Percentiles rank a stretch among this genome's conserved stretches.
Evolutionary conservation across 106 monocot species (phyloP).

Genomic region (Dendrobium nobile): DNA sequence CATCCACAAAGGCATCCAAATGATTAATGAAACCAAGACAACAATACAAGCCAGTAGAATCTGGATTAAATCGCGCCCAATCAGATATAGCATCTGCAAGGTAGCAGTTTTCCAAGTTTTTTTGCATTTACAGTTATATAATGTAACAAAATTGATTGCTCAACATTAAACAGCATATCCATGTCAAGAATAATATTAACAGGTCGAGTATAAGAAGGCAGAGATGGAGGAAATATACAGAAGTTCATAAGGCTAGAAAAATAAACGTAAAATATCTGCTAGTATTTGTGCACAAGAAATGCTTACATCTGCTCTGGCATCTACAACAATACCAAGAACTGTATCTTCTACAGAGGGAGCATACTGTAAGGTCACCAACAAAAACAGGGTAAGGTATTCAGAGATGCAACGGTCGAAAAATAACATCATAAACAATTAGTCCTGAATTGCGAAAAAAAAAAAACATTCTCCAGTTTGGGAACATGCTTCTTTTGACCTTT

Average conservation of each 20-base stretch:
- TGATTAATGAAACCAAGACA: background rate
- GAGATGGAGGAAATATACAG: background rate
- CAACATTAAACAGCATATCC: background rate
- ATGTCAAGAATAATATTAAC: background rate
- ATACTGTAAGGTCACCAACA: constrained; percentile 41
- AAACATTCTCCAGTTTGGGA: background rate
- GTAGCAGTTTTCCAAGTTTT: background rate
- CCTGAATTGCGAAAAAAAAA: background rate
- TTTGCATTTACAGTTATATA: background rate
- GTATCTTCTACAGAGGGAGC: constrained; percentile 59
- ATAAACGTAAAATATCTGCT: background rate
- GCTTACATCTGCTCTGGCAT: constrained; percentile 66
- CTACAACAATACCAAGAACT: constrained; percentile 83
- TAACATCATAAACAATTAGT: background rate
- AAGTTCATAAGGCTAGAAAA: background rate
- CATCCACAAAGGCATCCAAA: background rate
- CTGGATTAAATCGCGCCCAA: background rate
- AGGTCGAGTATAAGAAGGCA: background rate
- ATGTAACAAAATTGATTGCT: background rate
- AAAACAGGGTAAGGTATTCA: background rate
- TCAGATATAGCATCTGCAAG: background rate
- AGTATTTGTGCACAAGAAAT: background rate
- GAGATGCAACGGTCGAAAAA: background rate
- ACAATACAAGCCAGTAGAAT: background rate
- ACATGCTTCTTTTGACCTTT: background rate